Evolutionary conservation across 208 protist genomes (phyloP).

Genomic region (Trypanosoma platydactyli): DNA sequence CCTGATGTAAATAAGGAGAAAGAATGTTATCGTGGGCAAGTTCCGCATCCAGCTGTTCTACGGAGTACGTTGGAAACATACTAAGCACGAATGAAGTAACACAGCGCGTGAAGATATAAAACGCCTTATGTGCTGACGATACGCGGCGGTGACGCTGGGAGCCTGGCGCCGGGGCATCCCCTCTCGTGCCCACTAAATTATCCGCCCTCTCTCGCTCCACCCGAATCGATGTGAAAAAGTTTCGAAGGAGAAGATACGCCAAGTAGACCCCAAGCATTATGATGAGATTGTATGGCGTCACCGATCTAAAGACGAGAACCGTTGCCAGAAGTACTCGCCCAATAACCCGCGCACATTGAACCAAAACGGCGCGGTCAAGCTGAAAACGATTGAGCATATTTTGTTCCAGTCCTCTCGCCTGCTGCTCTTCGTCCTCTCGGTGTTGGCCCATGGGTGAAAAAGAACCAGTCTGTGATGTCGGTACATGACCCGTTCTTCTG

Average conservation of each 20-base stretch:
- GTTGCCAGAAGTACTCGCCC: not conserved
- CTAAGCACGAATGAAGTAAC: slow-evolving; percentile 66
- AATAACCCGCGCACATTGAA: not conserved
- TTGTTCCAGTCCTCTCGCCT: not conserved
- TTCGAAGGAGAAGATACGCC: not conserved
- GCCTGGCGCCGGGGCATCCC: not conserved
- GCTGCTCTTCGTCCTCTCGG: not conserved
- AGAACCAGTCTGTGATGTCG: not conserved
- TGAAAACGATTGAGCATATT: not conserved
- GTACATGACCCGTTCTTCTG: not conserved
- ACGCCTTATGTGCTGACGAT: slow-evolving; percentile 27
- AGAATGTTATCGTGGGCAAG: slow-evolving; percentile 66
- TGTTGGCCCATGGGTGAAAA: not conserved
- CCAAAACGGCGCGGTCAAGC: not conserved
- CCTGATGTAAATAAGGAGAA: slow-evolving; percentile 13
- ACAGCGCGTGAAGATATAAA: slow-evolving; percentile 62
- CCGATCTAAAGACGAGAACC: slow-evolving; percentile 12
- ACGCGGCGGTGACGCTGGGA: slow-evolving; percentile 16
- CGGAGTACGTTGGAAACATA: slow-evolving; percentile 64
- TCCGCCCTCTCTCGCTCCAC: slow-evolving; percentile 5
- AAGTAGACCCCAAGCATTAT: slow-evolving; percentile 7
- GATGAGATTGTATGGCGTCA: slow-evolving; percentile 12
- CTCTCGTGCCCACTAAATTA: not conserved
- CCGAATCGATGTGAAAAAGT: slow-evolving; percentile 2
- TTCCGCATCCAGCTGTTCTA: slow-evolving; percentile 62